A percentile compares a stretch with the other conserved stretches of the same genome.
Conservation (phyloP, 2,329 filamentous ascomycete genomes). For the Calonectria pseudoturangicola region DNA sequence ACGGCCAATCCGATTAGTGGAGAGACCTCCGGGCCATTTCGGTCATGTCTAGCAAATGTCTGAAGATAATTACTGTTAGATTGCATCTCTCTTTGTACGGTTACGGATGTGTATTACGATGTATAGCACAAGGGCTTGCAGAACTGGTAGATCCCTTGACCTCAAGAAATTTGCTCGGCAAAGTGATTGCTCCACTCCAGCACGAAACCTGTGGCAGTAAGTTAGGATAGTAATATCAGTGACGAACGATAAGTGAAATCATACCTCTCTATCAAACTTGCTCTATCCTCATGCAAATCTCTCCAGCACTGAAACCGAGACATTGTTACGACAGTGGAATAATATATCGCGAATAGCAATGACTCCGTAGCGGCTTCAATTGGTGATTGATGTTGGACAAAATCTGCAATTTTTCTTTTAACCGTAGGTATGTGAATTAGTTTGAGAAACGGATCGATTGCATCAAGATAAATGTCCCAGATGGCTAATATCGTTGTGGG, state of each 20-base stretch:
- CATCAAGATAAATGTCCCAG: slow-evolving; percentile 43
- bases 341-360: slow-evolving; percentile 44
- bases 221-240: background rate
- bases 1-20: slow-evolving; percentile 41
- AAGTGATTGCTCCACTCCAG: slow-evolving; percentile 32
- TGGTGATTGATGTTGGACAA: slow-evolving; percentile 7
- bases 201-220: background rate
- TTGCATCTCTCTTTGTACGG: too few relatives aligned
- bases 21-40: slow-evolving; percentile 35
- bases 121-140: slow-evolving; percentile 45
- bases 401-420: slow-evolving; percentile 28
- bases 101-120: slow-evolving; percentile 29
- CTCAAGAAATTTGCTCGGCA: slow-evolving; percentile 33
- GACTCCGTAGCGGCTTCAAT: slow-evolving; percentile 33
- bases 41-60: slow-evolving; percentile 34
- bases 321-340: slow-evolving; percentile 33
- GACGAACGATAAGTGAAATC: background rate
- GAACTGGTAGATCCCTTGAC: slow-evolving; percentile 37
- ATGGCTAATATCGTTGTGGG: slow-evolving; percentile 24
- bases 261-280: slow-evolving; percentile 30
- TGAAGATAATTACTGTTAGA: background rate
- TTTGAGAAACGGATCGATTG: slow-evolving; percentile 42
- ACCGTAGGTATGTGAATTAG: slow-evolving; percentile 40
- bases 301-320: slow-evolving; percentile 29
- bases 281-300: slow-evolving; percentile 28